A percentile compares a stretch with the other conserved stretches of the same genome.
phyloP scores from a whole-genome alignment of 345 rosid species.

The Arabidopsis suecica region DNA sequence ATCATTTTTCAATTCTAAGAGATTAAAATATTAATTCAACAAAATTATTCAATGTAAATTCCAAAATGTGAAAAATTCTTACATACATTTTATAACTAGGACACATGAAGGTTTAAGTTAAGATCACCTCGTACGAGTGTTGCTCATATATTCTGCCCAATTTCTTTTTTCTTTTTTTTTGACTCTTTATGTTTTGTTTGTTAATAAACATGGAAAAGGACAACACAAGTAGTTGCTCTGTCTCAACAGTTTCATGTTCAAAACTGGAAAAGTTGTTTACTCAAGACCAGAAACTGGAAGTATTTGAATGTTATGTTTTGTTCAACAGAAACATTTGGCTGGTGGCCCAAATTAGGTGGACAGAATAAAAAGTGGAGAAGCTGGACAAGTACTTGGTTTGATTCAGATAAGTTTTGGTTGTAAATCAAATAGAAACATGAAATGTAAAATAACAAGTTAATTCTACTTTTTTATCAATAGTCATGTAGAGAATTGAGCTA shows the following conservation, averaged over 20 bases:
- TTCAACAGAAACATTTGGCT: constrained; percentile 30
- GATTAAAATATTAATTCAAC: background rate
- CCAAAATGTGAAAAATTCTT: background rate
- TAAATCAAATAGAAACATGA: background rate
- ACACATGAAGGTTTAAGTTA: background rate
- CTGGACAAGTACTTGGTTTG: constrained; percentile 14
- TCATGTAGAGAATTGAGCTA: constrained; percentile 1
- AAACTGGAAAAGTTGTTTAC: constrained; percentile 36
- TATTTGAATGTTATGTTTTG: constrained; percentile 13
- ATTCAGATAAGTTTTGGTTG: background rate
- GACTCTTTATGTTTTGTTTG: constrained; percentile 32
- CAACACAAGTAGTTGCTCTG: constrained; percentile 42
- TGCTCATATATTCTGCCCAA: background rate
- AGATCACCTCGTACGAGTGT: constrained; percentile 25
- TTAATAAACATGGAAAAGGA: constrained; percentile 41
- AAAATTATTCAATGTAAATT: background rate
- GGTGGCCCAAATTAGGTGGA: constrained; percentile 39
- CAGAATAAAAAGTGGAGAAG: background rate
- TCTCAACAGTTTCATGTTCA: constrained; percentile 43
- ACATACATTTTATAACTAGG: background rate
- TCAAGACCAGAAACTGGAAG: constrained; percentile 32
- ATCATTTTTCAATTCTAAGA: too few relatives aligned
- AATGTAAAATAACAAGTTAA: background rate
- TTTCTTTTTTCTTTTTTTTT: background rate
- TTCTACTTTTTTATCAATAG: background rate